These are phyloP conservation scores for Lepidium africanum DNA, from an alignment of 345 rosid species.

Conservation along the genomic window DNA sequence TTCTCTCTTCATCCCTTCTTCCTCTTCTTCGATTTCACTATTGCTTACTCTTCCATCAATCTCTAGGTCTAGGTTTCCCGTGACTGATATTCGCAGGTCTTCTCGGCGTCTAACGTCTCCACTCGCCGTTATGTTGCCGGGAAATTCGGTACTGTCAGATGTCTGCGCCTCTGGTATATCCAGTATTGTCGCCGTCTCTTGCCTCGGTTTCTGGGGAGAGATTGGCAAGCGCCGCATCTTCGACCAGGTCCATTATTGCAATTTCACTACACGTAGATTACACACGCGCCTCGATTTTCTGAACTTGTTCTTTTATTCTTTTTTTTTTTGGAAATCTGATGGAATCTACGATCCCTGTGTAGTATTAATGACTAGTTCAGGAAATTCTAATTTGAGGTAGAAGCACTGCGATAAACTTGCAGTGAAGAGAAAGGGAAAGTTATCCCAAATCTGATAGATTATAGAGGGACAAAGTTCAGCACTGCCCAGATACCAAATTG, in stretches of 20 bases:
- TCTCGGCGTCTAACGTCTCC: constrained; percentile 11
- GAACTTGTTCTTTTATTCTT: not conserved
- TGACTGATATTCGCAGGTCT: not conserved
- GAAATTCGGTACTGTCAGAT: constrained; percentile 47
- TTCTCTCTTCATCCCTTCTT: not conserved
- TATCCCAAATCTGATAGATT: not conserved
- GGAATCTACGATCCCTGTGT: not conserved
- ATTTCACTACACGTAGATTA: not conserved
- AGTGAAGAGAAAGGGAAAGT: not conserved
- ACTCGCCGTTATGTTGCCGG: constrained; percentile 33
- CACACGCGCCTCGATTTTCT: not conserved
- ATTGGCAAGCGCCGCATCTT: constrained; percentile 55
- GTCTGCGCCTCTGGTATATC: constrained; percentile 39
- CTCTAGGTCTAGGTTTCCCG: not conserved
- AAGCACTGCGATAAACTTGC: not conserved
- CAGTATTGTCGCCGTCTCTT: constrained; percentile 34
- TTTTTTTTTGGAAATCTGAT: not conserved
- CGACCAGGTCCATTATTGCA: constrained; percentile 38
- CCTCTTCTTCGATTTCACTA: not conserved
- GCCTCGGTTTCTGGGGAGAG: constrained; percentile 54
- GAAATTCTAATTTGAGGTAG: not conserved
- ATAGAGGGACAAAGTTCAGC: not conserved
- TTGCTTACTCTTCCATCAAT: not conserved
- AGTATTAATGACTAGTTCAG: constrained; percentile 4
- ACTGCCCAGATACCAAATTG: not conserved